Conservation (phyloP, 129 eudicot species). For the Tagetes patula region DNA sequence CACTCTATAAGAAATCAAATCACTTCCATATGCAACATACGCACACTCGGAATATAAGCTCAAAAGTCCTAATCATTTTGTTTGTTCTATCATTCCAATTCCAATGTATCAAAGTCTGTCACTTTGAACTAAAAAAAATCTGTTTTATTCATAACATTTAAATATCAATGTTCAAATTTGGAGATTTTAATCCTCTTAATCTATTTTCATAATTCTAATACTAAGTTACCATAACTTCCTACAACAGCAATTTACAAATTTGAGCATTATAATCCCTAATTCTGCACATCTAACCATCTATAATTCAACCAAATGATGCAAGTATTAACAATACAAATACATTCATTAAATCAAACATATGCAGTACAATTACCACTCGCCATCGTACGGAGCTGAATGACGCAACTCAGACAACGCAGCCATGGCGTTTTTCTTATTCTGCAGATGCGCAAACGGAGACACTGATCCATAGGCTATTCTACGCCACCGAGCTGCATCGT, state of each 20-base stretch:
- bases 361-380: conserved; percentile 50
- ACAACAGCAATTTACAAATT: not conserved
- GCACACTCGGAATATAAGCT: not conserved
- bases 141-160: not conserved
- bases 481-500: conserved; percentile 64
- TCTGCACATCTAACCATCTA: not conserved
- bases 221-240: not conserved
- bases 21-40: conserved; percentile 11
- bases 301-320: not conserved
- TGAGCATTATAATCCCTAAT: not conserved
- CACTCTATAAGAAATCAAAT: conserved; percentile 19
- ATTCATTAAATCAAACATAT: conserved; percentile 2
- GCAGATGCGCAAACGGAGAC: conserved; percentile 81
- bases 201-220: not conserved
- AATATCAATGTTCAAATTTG: not conserved
- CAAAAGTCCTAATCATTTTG: not conserved
- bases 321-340: not conserved
- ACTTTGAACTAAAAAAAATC: not conserved
- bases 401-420: conserved; percentile 41
- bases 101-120: not conserved
- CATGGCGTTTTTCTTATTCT: conserved; percentile 67
- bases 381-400: conserved; percentile 35
- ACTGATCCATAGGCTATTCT: conserved; percentile 81
- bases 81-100: not conserved
- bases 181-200: not conserved